Conservation (phyloP, 306 rosid genomes). For the Boehmeria nivea region DNA sequence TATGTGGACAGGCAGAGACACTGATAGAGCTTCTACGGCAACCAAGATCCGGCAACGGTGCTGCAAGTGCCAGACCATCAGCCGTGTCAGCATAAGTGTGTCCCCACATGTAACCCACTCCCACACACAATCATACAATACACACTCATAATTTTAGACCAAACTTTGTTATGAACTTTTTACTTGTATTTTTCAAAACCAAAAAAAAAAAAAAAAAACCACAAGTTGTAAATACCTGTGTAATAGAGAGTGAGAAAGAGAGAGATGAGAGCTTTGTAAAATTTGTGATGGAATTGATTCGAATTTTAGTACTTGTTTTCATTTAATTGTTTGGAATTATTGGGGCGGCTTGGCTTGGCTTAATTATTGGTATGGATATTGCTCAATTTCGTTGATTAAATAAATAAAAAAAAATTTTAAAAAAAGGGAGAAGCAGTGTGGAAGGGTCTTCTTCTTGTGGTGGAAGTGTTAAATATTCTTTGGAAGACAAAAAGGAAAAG, state of each 20-base stretch:
- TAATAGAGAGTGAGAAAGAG: constrained; percentile 16
- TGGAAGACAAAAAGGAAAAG: background rate
- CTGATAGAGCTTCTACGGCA: constrained; percentile 81
- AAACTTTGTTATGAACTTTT: background rate
- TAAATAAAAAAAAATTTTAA: background rate
- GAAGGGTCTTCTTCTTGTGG: background rate
- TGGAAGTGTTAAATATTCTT: background rate
- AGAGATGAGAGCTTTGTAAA: constrained; percentile 33
- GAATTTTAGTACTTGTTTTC: background rate
- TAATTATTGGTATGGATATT: background rate
- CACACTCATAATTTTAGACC: background rate
- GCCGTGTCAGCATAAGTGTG: constrained; percentile 34
- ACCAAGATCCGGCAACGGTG: constrained; percentile 79
- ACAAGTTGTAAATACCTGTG: constrained; percentile 48
- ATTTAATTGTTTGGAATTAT: constrained; percentile 3
- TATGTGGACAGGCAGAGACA: constrained; percentile 85
- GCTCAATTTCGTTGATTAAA: background rate
- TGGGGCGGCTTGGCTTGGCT: too few species aligned
- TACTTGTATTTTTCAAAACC: background rate
- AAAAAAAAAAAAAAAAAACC: background rate
- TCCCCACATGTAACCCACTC: constrained; percentile 10
- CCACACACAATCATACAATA: constrained; percentile 15
- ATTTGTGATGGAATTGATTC: constrained; percentile 32
- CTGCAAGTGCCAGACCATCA: constrained; percentile 37
- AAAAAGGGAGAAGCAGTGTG: background rate